Conservation (phyloP, 805 yeast species). For the Metahyphopichia silvanorum region DNA sequence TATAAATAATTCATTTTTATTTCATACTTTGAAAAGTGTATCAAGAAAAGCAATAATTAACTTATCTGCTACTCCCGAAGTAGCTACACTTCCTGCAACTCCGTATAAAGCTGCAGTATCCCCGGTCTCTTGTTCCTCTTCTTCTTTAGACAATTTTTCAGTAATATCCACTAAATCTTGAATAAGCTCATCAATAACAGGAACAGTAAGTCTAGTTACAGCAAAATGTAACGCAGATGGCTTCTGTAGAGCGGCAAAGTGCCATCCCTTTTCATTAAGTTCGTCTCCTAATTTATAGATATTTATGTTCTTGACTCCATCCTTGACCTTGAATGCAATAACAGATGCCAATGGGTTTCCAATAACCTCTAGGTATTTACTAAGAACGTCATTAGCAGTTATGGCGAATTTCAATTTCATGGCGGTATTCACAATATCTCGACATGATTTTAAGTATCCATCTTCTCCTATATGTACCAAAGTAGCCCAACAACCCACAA, state of each 20-base stretch:
- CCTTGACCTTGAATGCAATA: conserved; percentile 63
- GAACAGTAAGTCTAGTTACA: conserved; percentile 66
- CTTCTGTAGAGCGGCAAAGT: conserved; percentile 76
- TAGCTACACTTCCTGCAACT: conserved; percentile 86
- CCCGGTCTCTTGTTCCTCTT: conserved; percentile 22
- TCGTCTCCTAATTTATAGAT: conserved; percentile 79
- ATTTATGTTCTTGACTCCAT: conserved; percentile 38
- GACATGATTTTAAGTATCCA: conserved; percentile 73
- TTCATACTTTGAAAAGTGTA: conserved; percentile 58
- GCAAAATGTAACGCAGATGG: conserved; percentile 94
- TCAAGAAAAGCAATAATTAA: conserved; percentile 81
- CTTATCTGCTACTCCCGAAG: conserved; percentile 79
- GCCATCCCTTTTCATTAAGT: conserved; percentile 77
- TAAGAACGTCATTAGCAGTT: conserved; percentile 39
- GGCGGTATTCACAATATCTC: conserved; percentile 65
- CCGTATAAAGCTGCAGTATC: conserved; percentile 92
- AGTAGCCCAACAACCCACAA: conserved; percentile 99
- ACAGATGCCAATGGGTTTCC: conserved; percentile 90
- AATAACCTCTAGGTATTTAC: conserved; percentile 58
- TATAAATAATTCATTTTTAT: background rate
- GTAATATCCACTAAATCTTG: conserved; percentile 47
- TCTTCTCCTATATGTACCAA: conserved; percentile 74
- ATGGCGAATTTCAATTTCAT: conserved; percentile 49
- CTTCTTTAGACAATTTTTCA: conserved; percentile 4
- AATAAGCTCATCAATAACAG: conserved; percentile 59